Conservation (phyloP, 306 rosid species). For the Alnus glutinosa region DNA sequence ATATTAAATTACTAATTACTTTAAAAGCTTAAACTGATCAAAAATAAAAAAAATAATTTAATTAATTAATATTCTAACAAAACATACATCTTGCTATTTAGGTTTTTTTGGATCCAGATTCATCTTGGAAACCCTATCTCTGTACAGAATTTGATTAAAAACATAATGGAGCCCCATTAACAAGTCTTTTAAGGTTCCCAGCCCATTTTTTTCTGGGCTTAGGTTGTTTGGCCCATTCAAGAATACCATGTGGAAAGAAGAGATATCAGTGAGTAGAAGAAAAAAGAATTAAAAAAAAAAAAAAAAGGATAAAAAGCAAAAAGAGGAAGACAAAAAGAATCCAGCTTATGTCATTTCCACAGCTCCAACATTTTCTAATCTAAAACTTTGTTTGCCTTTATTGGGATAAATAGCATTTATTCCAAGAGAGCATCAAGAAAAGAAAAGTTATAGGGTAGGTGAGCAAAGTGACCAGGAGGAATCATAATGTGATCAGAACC, state of each 20-base stretch:
- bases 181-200: too few relatives aligned
- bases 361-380: neutral
- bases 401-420: neutral
- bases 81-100: too few relatives aligned
- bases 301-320: too few relatives aligned
- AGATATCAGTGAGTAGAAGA: neutral
- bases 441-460: neutral
- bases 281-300: neutral
- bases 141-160: too few relatives aligned
- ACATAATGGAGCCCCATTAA: too few relatives aligned
- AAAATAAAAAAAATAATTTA: too few relatives aligned
- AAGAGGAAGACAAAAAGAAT: slow-evolving; percentile 20
- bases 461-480: neutral
- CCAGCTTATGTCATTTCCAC: slow-evolving; percentile 5
- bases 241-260: neutral
- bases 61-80: too few relatives aligned
- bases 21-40: too few relatives aligned
- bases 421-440: neutral
- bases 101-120: too few relatives aligned
- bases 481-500: neutral
- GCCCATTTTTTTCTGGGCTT: neutral
- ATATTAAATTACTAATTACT: too few relatives aligned
- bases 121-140: too few relatives aligned
- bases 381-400: neutral
- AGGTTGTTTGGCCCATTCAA: neutral